Conservation (phyloP, 1,284 basidiomycete species). For the Vanrija humicola region DNA sequence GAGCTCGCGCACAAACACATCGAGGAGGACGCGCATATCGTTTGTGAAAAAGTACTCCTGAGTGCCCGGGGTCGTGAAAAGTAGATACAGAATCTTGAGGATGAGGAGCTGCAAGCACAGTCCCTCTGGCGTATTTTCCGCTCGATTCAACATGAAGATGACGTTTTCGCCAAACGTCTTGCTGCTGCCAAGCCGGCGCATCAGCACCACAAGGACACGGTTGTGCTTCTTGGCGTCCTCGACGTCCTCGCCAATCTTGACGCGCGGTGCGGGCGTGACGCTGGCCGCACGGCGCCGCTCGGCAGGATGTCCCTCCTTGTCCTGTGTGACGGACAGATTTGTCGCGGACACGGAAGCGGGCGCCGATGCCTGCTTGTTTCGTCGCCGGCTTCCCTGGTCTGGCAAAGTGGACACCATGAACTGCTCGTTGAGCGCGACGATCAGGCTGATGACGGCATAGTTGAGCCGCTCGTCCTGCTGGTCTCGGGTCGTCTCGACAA, state of each 20-base stretch:
- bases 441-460: slow-evolving; percentile 87
- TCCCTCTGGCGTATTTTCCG: slow-evolving; percentile 80
- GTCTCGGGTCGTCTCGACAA: slow-evolving; percentile 86
- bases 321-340: background rate
- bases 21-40: slow-evolving; percentile 90
- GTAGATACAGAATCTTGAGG: slow-evolving; percentile 88
- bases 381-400: background rate
- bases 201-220: slow-evolving; percentile 75
- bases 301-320: background rate
- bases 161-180: slow-evolving; percentile 97
- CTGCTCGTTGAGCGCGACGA: slow-evolving; percentile 94
- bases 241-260: slow-evolving; percentile 14
- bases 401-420: slow-evolving; percentile 78
- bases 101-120: slow-evolving; percentile 91
- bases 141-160: slow-evolving; percentile 97
- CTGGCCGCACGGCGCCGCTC: background rate
- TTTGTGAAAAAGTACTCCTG: slow-evolving; percentile 98
- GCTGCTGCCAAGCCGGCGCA: slow-evolving; percentile 72
- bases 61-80: slow-evolving; percentile 90
- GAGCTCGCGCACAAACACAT: slow-evolving; percentile 91
- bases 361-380: background rate
- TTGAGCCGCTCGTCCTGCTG: slow-evolving; percentile 89
- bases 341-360: background rate
- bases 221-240: slow-evolving; percentile 56
- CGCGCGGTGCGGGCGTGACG: background rate